Evolutionary conservation across 2,329 filamentous ascomycete species (phyloP).

Genomic region (Geosmithia flava): DNA sequence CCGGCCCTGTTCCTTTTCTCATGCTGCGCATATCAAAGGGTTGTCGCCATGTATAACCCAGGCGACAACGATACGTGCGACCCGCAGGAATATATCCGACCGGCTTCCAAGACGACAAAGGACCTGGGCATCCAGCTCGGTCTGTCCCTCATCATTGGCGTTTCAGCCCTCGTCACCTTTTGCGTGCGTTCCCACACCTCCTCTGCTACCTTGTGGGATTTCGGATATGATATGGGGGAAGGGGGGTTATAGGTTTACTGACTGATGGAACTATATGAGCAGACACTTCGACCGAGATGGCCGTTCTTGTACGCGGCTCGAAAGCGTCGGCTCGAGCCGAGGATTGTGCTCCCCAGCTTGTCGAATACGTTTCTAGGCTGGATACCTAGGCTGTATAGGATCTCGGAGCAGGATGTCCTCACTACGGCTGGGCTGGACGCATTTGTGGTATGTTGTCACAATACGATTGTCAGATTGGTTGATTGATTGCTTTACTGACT

Average conservation of each 20-base stretch:
- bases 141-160: constrained; percentile 58
- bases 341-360: constrained; percentile 57
- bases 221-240: not conserved
- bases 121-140: constrained; percentile 54
- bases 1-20: not conserved
- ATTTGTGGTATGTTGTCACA: constrained; percentile 55
- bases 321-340: constrained; percentile 56
- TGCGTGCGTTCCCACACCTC: constrained; percentile 45
- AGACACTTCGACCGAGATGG: constrained; percentile 87
- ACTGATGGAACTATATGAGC: constrained; percentile 3
- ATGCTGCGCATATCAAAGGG: not conserved
- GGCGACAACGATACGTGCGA: constrained; percentile 10
- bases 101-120: constrained; percentile 16
- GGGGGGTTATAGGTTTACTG: not conserved
- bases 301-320: constrained; percentile 80
- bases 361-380: constrained; percentile 83
- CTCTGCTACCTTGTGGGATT: too few relatives aligned
- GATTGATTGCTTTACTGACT: too few relatives aligned
- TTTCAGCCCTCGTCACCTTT: constrained; percentile 62
- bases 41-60: not conserved
- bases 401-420: constrained; percentile 82
- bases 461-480: not conserved
- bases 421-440: constrained; percentile 87
- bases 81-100: constrained; percentile 9
- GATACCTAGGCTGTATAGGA: constrained; percentile 74